Evolutionary conservation across 352 stramenopile genomes (phyloP).

Genomic region (Blastocystis sp.): DNA sequence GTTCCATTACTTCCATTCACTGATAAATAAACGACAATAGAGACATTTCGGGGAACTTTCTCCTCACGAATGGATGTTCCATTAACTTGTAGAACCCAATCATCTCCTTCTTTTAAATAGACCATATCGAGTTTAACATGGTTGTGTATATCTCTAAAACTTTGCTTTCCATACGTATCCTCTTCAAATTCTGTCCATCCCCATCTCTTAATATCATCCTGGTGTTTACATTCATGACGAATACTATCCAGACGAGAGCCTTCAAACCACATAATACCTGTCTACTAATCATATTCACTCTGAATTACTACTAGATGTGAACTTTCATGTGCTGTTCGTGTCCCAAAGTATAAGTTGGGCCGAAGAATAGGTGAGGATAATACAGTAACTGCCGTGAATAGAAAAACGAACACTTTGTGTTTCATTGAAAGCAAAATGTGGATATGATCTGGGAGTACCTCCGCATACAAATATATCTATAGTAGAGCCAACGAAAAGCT

Average conservation of each 20-base stretch:
- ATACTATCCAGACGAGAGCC: constrained; percentile 28
- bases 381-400: not conserved
- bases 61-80: not conserved
- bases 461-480: not conserved
- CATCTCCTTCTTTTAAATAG: constrained; percentile 36
- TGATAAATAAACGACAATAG: constrained; percentile 18
- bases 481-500: too few relatives aligned
- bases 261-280: constrained; percentile 65
- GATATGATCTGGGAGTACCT: not conserved
- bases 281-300: not conserved
- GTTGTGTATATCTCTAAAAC: constrained; percentile 37
- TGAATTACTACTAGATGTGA: constrained; percentile 16
- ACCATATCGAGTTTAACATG: not conserved
- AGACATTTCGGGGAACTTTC: constrained; percentile 6
- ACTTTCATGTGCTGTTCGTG: not conserved
- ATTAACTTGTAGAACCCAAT: not conserved
- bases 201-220: constrained; percentile 39
- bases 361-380: not conserved
- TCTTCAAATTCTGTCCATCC: constrained; percentile 27
- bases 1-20: not conserved
- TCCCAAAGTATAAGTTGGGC: constrained; percentile 46
- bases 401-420: not conserved
- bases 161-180: constrained; percentile 17
- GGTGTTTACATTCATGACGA: constrained; percentile 42
- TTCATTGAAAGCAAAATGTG: not conserved